These are phyloP conservation scores for Trypanosoma conorhini DNA, from an alignment of 208 protist species.

Conservation along the genomic window DNA sequence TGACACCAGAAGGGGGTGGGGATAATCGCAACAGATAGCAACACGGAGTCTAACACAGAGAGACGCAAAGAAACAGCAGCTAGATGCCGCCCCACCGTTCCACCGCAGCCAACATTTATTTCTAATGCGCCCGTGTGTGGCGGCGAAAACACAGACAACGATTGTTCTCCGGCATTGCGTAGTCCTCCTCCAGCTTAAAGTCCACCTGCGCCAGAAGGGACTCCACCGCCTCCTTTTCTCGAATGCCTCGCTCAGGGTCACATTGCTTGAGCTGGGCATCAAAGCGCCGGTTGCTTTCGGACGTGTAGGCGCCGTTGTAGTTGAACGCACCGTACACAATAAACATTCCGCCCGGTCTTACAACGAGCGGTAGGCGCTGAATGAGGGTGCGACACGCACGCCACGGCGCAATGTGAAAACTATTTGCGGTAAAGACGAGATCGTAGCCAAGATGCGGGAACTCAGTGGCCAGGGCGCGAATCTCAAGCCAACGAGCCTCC, in stretches of 20 bases:
- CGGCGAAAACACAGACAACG: conserved; percentile 24
- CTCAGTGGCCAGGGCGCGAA: background rate
- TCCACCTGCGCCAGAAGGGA: conserved; percentile 5
- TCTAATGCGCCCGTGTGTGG: background rate
- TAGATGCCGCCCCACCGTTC: background rate
- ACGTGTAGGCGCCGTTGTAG: conserved; percentile 25
- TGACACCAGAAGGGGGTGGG: background rate
- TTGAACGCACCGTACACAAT: conserved; percentile 29
- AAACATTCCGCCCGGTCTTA: conserved; percentile 25
- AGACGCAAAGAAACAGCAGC: background rate
- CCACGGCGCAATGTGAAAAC: conserved; percentile 25
- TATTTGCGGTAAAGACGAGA: conserved; percentile 28
- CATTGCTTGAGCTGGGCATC: conserved; percentile 12
- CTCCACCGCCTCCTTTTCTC: conserved; percentile 16
- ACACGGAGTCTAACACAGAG: background rate
- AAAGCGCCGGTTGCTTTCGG: conserved; percentile 26
- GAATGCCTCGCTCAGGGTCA: conserved; percentile 11
- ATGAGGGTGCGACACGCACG: conserved; percentile 4
- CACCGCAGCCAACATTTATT: background rate
- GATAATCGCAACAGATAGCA: background rate
- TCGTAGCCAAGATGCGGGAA: conserved; percentile 10
- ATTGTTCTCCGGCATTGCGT: conserved; percentile 30
- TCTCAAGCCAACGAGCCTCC: conserved; percentile 7
- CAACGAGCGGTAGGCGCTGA: conserved; percentile 9
- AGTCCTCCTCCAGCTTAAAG: conserved; percentile 22